Evolutionary conservation across 2,329 filamentous ascomycete species (phyloP).

Genomic region (Cephalotrichum gorgonifer): DNA sequence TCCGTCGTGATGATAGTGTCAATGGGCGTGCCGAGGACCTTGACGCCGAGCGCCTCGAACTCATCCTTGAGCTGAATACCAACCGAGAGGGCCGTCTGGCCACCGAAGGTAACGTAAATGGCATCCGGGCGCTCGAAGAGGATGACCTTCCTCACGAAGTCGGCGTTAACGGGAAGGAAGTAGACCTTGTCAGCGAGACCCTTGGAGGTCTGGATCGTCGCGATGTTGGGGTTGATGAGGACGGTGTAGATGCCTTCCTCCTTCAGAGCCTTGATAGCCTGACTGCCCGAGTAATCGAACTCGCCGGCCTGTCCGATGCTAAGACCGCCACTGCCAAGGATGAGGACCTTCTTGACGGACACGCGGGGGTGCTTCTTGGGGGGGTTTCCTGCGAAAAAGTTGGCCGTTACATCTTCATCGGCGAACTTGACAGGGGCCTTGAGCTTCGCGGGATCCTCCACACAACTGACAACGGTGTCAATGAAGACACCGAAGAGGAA

Average conservation of each 20-base stretch:
- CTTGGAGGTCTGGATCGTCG: constrained; percentile 97
- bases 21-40: constrained; percentile 91
- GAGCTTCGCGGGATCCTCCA: constrained; percentile 57
- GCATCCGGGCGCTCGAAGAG: constrained; percentile 88
- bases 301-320: constrained; percentile 97
- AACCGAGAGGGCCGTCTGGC: constrained; percentile 91
- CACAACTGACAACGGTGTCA: constrained; percentile 64
- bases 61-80: constrained; percentile 97
- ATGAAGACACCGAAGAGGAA: constrained; percentile 97
- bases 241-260: constrained; percentile 97
- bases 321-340: constrained; percentile 87
- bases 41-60: constrained; percentile 83
- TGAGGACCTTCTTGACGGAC: constrained; percentile 84
- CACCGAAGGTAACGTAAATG: constrained; percentile 96
- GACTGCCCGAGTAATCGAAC: constrained; percentile 96
- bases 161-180: constrained; percentile 92
- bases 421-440: constrained; percentile 73
- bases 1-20: constrained; percentile 98
- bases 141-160: constrained; percentile 97
- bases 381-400: constrained; percentile 22
- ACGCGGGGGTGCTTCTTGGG: constrained; percentile 66
- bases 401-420: constrained; percentile 71
- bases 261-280: constrained; percentile 97
- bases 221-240: constrained; percentile 97
- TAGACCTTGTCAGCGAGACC: constrained; percentile 97